phyloP scores from a whole-genome alignment of 2,329 filamentous ascomycete species.

The Alternaria atra region DNA sequence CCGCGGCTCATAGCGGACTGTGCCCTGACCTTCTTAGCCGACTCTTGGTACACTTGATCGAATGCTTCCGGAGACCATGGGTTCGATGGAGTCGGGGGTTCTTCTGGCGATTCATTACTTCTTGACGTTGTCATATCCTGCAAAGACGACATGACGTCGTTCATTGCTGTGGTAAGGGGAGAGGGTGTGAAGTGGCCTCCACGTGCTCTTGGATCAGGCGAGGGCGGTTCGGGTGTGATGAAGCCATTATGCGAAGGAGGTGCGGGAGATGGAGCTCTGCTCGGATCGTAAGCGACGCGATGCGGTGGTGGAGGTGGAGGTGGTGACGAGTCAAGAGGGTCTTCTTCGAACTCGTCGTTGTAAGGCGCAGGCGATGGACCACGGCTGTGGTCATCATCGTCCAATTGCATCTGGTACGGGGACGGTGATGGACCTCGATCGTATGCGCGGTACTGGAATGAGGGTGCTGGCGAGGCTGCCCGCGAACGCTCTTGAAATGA shows the following conservation, averaged over 20 bases:
- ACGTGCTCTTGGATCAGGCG: conserved; percentile 60
- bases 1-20: conserved; percentile 75
- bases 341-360: conserved; percentile 34
- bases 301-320: conserved; percentile 88
- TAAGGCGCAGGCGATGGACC: conserved; percentile 45
- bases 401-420: conserved; percentile 40
- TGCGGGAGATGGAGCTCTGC: conserved; percentile 47
- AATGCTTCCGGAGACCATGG: conserved; percentile 95
- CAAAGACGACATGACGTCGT: conserved; percentile 95
- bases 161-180: conserved; percentile 92
- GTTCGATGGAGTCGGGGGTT: conserved; percentile 68
- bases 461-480: conserved; percentile 44
- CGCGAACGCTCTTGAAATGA: conserved; percentile 40
- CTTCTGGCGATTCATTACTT: conserved; percentile 62
- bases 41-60: conserved; percentile 62
- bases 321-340: conserved; percentile 68
- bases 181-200: conserved; percentile 74
- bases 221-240: conserved; percentile 72
- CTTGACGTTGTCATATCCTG: conserved; percentile 78
- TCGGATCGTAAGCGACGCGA: conserved; percentile 63
- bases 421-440: conserved; percentile 55
- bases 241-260: conserved; percentile 51
- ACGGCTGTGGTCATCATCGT: conserved; percentile 23
- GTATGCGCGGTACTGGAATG: conserved; percentile 46
- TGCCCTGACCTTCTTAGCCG: conserved; percentile 55